A percentile compares a stretch with the other conserved stretches of the same genome.
Conservation (phyloP, 768 basidiomycete species). For the Hysterangium stoloniferum region DNA sequence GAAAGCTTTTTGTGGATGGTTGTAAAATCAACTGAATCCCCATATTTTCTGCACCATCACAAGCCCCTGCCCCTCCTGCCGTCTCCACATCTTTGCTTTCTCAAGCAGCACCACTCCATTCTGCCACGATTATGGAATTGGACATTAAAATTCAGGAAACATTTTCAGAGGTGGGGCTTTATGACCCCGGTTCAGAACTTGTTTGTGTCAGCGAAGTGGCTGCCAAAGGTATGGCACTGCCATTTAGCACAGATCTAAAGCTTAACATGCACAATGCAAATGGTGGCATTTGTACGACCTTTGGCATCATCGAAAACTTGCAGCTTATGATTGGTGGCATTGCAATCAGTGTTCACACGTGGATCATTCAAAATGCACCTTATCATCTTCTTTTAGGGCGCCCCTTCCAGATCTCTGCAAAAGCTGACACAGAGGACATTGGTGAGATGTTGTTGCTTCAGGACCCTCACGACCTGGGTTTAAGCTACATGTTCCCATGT, state of each 20-base stretch:
- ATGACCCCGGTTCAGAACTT: not conserved
- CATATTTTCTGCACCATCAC: no score
- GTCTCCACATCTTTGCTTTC: not conserved
- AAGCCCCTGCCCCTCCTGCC: not conserved
- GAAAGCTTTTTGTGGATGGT: not conserved
- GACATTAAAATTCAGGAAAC: not conserved
- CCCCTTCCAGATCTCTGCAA: conserved; percentile 6
- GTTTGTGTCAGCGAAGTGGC: conserved; percentile 4
- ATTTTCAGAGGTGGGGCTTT: not conserved
- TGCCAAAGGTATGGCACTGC: not conserved
- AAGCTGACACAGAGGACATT: not conserved
- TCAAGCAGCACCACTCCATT: not conserved
- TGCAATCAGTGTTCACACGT: conserved; percentile 5
- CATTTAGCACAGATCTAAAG: not conserved
- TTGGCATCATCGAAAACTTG: conserved; percentile 10
- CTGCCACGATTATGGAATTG: not conserved
- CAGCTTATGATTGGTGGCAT: conserved; percentile 5
- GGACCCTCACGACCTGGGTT: not conserved
- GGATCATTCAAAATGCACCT: conserved; percentile 14
- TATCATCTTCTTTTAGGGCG: conserved; percentile 11
- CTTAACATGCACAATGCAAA: conserved; percentile 3
- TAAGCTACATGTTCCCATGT: not conserved
- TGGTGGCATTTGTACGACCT: not conserved
- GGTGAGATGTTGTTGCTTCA: not conserved
- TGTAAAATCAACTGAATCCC: not conserved